These are phyloP conservation scores for Evansstolkia leycettana DNA, from an alignment of 495 filamentous ascomycete species.

Conservation along the genomic window DNA sequence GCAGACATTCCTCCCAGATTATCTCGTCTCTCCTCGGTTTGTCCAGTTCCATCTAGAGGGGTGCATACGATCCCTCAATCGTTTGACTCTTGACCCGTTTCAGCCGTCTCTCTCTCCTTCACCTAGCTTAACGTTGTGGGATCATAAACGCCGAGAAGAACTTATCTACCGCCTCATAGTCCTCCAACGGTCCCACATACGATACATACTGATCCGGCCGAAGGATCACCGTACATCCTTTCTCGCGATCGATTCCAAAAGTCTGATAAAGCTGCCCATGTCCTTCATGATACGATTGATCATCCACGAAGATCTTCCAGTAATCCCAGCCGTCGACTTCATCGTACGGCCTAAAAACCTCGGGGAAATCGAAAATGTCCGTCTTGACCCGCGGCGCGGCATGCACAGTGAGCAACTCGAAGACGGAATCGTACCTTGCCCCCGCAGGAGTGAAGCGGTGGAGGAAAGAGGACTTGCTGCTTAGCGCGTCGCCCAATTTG, in stretches of 20 bases:
- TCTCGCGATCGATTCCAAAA: constrained; percentile 45
- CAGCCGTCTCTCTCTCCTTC: no score
- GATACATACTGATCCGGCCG: constrained; percentile 56
- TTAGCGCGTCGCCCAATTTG: no score
- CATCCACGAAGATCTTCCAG: constrained; percentile 51
- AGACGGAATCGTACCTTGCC: constrained; percentile 36
- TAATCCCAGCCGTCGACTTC: constrained; percentile 47
- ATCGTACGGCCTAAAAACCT: constrained; percentile 41
- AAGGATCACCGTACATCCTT: constrained; percentile 42
- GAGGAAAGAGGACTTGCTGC: background rate
- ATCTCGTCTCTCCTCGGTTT: no score
- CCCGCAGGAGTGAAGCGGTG: background rate
- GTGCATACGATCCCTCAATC: no score
- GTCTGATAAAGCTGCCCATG: constrained; percentile 47
- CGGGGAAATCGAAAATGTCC: constrained; percentile 44
- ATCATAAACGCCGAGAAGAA: background rate
- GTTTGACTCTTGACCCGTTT: no score
- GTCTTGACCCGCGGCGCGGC: constrained; percentile 29
- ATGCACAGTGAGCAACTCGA: constrained; percentile 45
- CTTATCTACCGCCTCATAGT: constrained; percentile 8
- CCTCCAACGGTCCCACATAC: constrained; percentile 43
- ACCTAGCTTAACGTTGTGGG: no score
- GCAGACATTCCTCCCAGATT: no score
- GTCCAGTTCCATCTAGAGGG: no score
- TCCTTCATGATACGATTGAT: constrained; percentile 46